A percentile compares a stretch with the other conserved stretches of the same genome.
phyloP scores from a whole-genome alignment of 805 yeast species.

The Zygoascus ofunaensis region DNA sequence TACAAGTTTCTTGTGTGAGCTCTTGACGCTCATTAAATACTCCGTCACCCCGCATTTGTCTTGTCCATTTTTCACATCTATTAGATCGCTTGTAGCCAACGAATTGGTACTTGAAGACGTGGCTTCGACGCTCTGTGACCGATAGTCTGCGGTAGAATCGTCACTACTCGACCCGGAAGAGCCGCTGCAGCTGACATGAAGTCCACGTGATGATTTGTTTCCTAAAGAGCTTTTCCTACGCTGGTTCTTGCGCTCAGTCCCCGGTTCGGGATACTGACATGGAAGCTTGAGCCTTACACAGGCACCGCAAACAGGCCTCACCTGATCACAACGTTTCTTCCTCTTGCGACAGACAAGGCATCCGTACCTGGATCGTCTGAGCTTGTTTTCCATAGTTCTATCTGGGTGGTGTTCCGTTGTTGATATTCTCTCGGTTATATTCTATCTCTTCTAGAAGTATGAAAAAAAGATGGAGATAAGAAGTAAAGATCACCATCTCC shows the following conservation, averaged over 20 bases:
- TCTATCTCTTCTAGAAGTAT: too few relatives aligned
- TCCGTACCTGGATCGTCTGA: slow-evolving; percentile 36
- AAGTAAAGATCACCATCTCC: too few relatives aligned
- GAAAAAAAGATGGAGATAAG: too few relatives aligned
- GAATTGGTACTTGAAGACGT: neutral
- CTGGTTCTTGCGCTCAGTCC: slow-evolving; percentile 44
- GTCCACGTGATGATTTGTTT: neutral
- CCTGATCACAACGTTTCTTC: slow-evolving; percentile 70
- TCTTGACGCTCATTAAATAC: neutral
- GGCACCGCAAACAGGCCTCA: slow-evolving; percentile 56
- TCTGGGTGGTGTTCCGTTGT: too few relatives aligned
- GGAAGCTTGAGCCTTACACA: slow-evolving; percentile 54
- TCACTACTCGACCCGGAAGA: neutral
- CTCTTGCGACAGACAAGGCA: slow-evolving; percentile 71
- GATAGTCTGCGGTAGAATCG: neutral
- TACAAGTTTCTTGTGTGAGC: neutral
- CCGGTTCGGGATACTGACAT: slow-evolving; percentile 71
- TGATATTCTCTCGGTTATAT: too few relatives aligned
- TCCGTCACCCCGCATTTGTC: neutral
- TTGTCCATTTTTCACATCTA: neutral
- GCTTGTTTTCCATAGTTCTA: neutral
- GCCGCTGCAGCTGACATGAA: too few relatives aligned
- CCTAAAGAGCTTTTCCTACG: neutral
- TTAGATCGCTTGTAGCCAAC: neutral
- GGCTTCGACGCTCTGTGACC: too few relatives aligned